Base-by-base conservation (phyloP, 2,329 filamentous ascomycete genomes). In the Lachnellula hyalina region DNA sequence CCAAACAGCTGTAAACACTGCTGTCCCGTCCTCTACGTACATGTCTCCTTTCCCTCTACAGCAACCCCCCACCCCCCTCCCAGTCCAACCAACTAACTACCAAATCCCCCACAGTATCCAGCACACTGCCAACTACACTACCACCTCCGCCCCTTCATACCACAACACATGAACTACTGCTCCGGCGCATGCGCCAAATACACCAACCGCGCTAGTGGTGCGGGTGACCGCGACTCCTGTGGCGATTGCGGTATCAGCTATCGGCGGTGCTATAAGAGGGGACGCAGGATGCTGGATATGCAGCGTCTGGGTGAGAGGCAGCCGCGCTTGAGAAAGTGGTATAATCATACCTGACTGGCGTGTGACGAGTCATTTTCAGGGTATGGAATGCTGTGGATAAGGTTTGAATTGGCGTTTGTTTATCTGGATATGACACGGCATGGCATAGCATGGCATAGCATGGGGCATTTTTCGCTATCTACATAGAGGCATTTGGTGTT, bases 91-190 rank as follows among this genome's bases (percentile, higher is more conserved):
- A 32, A 9, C 28, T 4, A 21, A 15, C 28, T 4, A 21, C 8
- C 15, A 38, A 17, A 19, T 12, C n/a, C 44, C 2, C 12, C 23
- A 15, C 41, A 44, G 44, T 61, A 56, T 9, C 65, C 63, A 3
- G 59, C 61, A 2, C 64, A 67, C 35, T 67, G 65, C 51, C 61
- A 67, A 25, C 51, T 67, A 1, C 64, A 67, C 21, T 64, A 58
- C 42, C 64, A 67, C 51, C 51, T 66, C 6, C 52, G 55, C 2
- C 47, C 38, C 3, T 60, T 60, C 52, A 58, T 66, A 8, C 63
- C 63, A 0, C 17, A 17, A 2, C 4, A 56, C 4, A 36, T 61
- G 14, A 61, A 34, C 7, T 64, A 54, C 32, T 66, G 63, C 36
- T 51, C 50, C 2, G 60, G 56, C 0, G 42, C 9, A 15, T 66